Evolutionary conservation across 768 basidiomycete genomes (phyloP), one percentile per base, ranked within the genome.

Genomic region (Trametes maxima): DNA sequence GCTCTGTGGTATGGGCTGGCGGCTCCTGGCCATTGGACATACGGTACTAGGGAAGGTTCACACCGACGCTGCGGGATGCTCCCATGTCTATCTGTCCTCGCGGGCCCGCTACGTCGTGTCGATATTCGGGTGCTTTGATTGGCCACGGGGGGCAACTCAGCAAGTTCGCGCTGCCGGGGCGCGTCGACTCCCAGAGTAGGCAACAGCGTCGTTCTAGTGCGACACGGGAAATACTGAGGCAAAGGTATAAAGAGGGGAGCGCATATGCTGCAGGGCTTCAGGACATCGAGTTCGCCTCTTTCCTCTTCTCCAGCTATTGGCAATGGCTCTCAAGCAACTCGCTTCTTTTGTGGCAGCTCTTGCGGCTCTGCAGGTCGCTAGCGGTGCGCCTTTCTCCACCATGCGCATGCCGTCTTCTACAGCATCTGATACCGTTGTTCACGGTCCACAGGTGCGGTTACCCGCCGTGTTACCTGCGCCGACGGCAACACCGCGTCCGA

Each of bases 331-430:
- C 59, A 60, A 54, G 49, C 14, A 28, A 17, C 59, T 60, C 51
- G 59, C 59, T 2, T 37, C 59, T 36, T 60, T 60, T 46, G 51
- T 60, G 36, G 53, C 59, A 24, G 12, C 46, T 17, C 59, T 60
- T 28, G 50, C 59, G 59, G 59, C 59, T 19, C 45, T 60, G 33
- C 59, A 60, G 33, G 48, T 58, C 36, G 57, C 59, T 46, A 64
- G 46, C 44, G 69, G 68, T 65, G 37, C 17, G 56, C 59, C n/a
- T 69, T 40, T 5, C 40, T 24, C 24, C 22, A 4, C 39, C n/a
- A 1, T 1, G 0, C 14, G 0, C 4, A 19, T 14, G 17, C 10
- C 10, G 36, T n/a, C n/a, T n/a, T n/a, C n/a, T n/a, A n/a, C n/a
- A 17, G 17, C 16, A 33, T 3, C 36, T 47, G 46, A 42, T 22